Conservation (phyloP, 768 basidiomycete species). For the Leccinum obscurum region DNA sequence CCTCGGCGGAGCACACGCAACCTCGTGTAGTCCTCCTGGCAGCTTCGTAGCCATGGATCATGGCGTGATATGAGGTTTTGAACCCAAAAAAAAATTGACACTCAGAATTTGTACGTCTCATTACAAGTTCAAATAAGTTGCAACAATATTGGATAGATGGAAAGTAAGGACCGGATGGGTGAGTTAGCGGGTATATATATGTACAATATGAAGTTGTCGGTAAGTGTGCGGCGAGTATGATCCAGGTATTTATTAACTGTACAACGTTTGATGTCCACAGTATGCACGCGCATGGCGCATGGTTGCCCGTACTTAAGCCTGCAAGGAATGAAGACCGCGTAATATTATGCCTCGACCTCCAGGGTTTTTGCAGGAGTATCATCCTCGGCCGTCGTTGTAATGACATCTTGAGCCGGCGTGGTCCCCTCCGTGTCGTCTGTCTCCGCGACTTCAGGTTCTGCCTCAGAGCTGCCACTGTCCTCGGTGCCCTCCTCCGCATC, state of each 20-base stretch:
- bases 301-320: conserved; percentile 28
- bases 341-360: conserved; percentile 20
- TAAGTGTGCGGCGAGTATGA: conserved; percentile 7
- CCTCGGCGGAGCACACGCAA: conserved; percentile 5
- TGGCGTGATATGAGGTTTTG: not conserved
- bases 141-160: not conserved
- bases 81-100: not conserved
- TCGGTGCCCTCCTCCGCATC: conserved; percentile 9
- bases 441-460: not conserved
- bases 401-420: conserved; percentile 5
- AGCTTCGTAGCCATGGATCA: not conserved
- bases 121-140: not conserved
- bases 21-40: conserved; percentile 30
- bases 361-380: conserved; percentile 17
- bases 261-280: conserved; percentile 4
- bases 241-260: conserved; percentile 8
- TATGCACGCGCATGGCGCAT: conserved; percentile 1
- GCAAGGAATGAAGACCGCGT: conserved; percentile 7
- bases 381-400: conserved; percentile 4
- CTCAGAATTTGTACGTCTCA: not conserved
- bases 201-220: conserved; percentile 17
- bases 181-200: conserved; percentile 19
- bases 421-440: conserved; percentile 8
- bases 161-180: conserved; percentile 7
- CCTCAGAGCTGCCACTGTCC: conserved; percentile 1